Base-by-base conservation (phyloP, 257 asterid genomes). In the Nicotiana paniculata region DNA sequence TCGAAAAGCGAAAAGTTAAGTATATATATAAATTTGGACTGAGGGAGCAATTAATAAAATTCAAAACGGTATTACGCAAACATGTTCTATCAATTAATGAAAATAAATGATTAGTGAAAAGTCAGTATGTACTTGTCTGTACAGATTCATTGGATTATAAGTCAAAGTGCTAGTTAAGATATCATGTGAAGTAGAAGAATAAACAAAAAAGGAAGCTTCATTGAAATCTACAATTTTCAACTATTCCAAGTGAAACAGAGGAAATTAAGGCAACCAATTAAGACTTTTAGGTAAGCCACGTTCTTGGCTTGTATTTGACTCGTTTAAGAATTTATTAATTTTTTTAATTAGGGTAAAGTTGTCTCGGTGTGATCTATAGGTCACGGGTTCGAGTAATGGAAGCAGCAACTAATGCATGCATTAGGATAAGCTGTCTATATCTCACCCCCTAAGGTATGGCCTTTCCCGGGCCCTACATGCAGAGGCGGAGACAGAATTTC, bases 251-350 rank as follows among this genome's bases (percentile, higher is more conserved):
- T 21, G n/a, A 74, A n/a, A 32, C 15, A 64, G 86, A 85, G 91
- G 57, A 24, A 86, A 88, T 87, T 84, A 87, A 88, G 93, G 89
- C 79, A 83, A 70, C 67, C 87, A 74, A 86, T 81, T 85, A 37
- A 39, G 76, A 68, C 86, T 82, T 12, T 70, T 70, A 70, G 21
- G 78, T 70, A 43, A 65, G 64, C 35, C 46, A 70, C 58, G 59
- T 70, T 70, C 58, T 70, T 39, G 58, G 7, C 3, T 30, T 11
- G 43, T 30, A 43, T 43, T 39, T n/a, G 58, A 70, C 57, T 43
- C 46, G 12, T 70, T 70, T 9, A 18, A 1, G 55, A 68, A 39
- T 51, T 12, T 17, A 30, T 0, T 32, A 1, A 32, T n/a, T 72
- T 81, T n/a, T 33, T 69, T 70, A 33, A 39, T 69, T 7, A 69